Conservation (phyloP, 305 asterid species). For the Fraxinus greggii region DNA sequence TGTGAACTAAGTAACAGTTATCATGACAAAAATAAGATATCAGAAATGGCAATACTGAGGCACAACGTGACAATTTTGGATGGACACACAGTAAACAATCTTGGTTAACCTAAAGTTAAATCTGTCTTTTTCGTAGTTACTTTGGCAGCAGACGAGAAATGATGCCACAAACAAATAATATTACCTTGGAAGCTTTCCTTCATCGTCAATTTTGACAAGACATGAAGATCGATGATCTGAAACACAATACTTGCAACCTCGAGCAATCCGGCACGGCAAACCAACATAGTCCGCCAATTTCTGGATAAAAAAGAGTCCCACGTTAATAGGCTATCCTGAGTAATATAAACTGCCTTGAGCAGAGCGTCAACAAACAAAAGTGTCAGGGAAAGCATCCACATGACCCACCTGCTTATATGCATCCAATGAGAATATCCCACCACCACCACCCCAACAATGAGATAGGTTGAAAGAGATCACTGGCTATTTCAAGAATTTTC, state of each 20-base stretch:
- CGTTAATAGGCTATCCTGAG: constrained; percentile 16
- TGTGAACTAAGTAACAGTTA: background rate
- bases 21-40: background rate
- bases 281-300: constrained; percentile 94
- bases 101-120: background rate
- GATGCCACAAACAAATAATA: constrained; percentile 9
- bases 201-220: constrained; percentile 77
- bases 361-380: background rate
- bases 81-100: background rate
- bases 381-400: background rate
- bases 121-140: background rate
- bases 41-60: background rate
- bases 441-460: background rate
- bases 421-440: background rate
- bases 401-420: background rate
- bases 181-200: constrained; percentile 60
- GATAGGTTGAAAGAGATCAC: background rate
- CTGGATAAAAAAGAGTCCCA: constrained; percentile 44
- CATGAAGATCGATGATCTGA: constrained; percentile 94
- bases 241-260: constrained; percentile 85
- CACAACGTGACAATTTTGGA: background rate
- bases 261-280: constrained; percentile 94
- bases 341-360: background rate
- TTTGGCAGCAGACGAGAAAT: background rate
- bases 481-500: background rate